Base-by-base conservation (phyloP, 352 stramenopile genomes). In the Pythium folliculosum region DNA sequence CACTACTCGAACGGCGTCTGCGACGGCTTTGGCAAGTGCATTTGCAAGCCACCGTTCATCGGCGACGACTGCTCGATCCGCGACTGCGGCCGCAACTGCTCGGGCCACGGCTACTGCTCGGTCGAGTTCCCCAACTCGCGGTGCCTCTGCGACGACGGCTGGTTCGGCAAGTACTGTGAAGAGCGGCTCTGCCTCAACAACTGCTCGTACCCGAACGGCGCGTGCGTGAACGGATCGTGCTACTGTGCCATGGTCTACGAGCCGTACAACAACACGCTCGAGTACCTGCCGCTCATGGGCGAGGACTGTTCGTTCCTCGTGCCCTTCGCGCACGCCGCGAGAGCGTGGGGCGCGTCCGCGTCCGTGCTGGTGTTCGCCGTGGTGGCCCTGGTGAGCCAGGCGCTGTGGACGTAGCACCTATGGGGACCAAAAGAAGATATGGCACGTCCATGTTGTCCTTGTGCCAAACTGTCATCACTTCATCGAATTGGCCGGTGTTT, bases 21-120 rank as follows among this genome's bases (percentile, higher is more conserved):
- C 72, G 95, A 99, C 71, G 96, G 97, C 3, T 99, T 98, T 80
- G 96, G 96, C 35, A 95, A 84, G 23, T 98, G 96, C 69, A 97
- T 98, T 51, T 99, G 97, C 75, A 79, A 81, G 16, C 94, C 95
- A 32, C 92, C 95, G 7, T 99, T 98, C 65, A 88, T 99, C 19
- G 91, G 91, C 0, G 72, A 86, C 0, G 84, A 94, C 64, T 99
- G 96, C 73, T 95, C 88, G 25, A 98, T 98, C 52, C 88, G 95
- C 13, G 91, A 99, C 74, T 99, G 97, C 65, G 83, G 78, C 44
- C 63, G 82, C 67, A 97, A 97, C 54, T 98, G 92, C 67, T 96
- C 81, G 13, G 91, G 87, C 19, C 95, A 98, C 67, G 97, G 97
- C 35, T 99, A 96, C 72, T 99, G 97, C 80, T 96, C 84, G 1